Conservation (phyloP, 805 yeast genomes). For the Schizosaccharomyces cryophilus region DNA sequence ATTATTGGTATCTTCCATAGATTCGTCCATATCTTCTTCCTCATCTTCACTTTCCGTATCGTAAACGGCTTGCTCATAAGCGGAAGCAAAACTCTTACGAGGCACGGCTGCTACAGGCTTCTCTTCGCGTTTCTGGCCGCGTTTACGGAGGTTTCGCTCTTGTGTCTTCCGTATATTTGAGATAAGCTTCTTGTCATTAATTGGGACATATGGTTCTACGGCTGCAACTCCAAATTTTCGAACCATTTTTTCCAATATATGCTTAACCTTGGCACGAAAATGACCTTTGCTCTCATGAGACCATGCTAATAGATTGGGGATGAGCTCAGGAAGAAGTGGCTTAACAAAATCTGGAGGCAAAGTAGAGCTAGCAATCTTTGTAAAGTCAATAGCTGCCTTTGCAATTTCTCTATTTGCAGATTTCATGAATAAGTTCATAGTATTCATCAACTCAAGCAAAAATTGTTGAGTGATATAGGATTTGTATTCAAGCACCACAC, state of each 20-base stretch:
- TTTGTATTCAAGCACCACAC: conserved; percentile 53
- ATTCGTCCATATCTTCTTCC: conserved; percentile 24
- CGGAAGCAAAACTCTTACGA: conserved; percentile 42
- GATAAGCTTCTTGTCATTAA: conserved; percentile 61
- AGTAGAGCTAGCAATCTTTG: conserved; percentile 64
- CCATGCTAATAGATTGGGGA: conserved; percentile 63
- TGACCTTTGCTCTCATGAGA: conserved; percentile 91
- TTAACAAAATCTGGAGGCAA: conserved; percentile 56
- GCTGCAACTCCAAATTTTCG: conserved; percentile 75
- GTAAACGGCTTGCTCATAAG: conserved; percentile 76
- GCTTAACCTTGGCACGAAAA: conserved; percentile 79
- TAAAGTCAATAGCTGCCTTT: conserved; percentile 80
- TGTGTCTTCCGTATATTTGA: conserved; percentile 66
- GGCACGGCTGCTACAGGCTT: conserved; percentile 12
- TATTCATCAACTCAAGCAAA: conserved; percentile 51
- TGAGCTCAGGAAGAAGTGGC: conserved; percentile 37
- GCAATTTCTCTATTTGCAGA: conserved; percentile 84
- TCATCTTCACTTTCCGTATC: conserved; percentile 36
- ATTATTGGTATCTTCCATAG: conserved; percentile 6
- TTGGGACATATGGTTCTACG: conserved; percentile 70
- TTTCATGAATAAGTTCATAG: conserved; percentile 72
- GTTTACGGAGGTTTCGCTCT: conserved; percentile 61
- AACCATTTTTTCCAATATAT: conserved; percentile 70
- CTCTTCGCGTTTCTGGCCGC: conserved; percentile 12
- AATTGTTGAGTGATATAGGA: conserved; percentile 32